phyloP scores from a whole-genome alignment of 164 flowering plant genomes.

The Buxus sempervirens region DNA sequence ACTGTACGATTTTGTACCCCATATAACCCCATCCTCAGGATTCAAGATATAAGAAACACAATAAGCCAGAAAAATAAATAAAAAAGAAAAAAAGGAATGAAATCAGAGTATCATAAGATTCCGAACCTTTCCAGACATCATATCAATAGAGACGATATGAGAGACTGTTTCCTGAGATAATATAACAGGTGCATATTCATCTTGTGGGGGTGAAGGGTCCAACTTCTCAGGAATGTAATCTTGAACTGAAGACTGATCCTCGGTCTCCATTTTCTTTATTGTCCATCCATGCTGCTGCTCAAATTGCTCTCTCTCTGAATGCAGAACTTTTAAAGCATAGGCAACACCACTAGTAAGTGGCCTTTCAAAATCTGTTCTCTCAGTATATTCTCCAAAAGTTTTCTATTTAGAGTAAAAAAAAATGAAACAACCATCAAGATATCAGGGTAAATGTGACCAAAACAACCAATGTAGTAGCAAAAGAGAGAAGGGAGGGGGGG shows the following conservation, averaged over 20 bases:
- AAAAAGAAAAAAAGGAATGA: neutral
- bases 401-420: conserved; percentile 39
- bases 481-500: too few species aligned
- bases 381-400: conserved; percentile 91
- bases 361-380: conserved; percentile 91
- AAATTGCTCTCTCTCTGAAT: conserved; percentile 77
- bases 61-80: neutral
- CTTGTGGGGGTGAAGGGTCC: conserved; percentile 74
- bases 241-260: conserved; percentile 74
- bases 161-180: conserved; percentile 89
- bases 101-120: neutral
- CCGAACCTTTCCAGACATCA: conserved; percentile 96
- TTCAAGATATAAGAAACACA: too few species aligned
- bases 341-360: conserved; percentile 98
- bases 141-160: conserved; percentile 91
- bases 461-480: too few species aligned
- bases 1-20: too few species aligned
- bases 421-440: conserved; percentile 7
- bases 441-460: neutral
- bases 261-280: conserved; percentile 87
- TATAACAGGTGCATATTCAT: conserved; percentile 98
- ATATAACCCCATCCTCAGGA: neutral
- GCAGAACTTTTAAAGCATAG: conserved; percentile 81
- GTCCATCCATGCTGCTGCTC: conserved; percentile 83
- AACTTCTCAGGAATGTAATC: conserved; percentile 69